Percentiles rank a stretch among this genome's conserved stretches.
Conservation (phyloP, 2,329 filamentous ascomycete genomes). For the Xylaria sp. region DNA sequence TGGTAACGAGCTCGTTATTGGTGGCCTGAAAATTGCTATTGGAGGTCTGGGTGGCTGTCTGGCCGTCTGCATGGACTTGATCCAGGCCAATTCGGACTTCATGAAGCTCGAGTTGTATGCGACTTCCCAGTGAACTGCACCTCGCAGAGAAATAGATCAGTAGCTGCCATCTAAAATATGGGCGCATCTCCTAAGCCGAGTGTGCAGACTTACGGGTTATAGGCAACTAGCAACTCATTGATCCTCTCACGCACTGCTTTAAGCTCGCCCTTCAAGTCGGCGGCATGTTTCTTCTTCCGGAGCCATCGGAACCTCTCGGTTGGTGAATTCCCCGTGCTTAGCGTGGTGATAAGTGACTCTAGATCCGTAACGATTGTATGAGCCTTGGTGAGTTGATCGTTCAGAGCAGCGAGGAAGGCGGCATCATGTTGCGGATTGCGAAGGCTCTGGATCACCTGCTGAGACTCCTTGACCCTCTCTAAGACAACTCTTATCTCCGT, state of each 20-base stretch:
- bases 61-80: neutral
- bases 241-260: neutral
- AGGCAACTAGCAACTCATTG: slow-evolving; percentile 4
- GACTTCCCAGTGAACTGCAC: slow-evolving; percentile 1
- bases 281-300: slow-evolving; percentile 4
- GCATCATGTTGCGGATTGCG: neutral
- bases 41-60: neutral
- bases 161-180: neutral
- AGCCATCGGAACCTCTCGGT: slow-evolving; percentile 2
- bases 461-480: neutral
- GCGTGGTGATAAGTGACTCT: neutral
- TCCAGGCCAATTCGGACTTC: neutral
- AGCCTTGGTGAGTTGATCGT: slow-evolving; percentile 1
- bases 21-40: slow-evolving; percentile 3
- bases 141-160: neutral
- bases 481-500: neutral
- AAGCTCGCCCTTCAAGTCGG: neutral
- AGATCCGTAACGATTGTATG: neutral
- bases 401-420: neutral
- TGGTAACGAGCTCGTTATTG: slow-evolving; percentile 1
- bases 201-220: slow-evolving; percentile 2
- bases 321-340: neutral
- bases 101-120: slow-evolving; percentile 6
- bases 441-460: neutral
- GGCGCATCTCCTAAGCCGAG: neutral